phyloP scores from a whole-genome alignment of 768 basidiomycete genomes.

The Lactarius trivialis region DNA sequence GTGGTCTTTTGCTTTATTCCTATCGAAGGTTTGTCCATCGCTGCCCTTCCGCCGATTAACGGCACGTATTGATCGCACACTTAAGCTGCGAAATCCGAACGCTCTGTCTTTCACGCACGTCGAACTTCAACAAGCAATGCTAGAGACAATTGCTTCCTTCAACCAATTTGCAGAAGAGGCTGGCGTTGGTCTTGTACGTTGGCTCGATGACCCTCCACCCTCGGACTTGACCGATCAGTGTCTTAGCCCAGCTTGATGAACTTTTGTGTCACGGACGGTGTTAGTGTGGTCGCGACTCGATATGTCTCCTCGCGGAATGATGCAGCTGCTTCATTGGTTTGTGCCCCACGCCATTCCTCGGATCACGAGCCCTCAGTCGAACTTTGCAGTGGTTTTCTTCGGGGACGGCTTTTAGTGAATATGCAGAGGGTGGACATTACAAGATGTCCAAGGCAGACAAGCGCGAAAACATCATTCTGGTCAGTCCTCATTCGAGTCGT shows the following conservation, averaged over 20 bases:
- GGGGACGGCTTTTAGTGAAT: slow-evolving; percentile 90
- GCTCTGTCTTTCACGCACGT: slow-evolving; percentile 68
- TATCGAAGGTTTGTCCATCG: slow-evolving; percentile 58
- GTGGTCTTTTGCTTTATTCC: slow-evolving; percentile 91
- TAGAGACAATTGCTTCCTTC: slow-evolving; percentile 74
- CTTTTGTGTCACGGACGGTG: slow-evolving; percentile 94
- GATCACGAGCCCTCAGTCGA: background rate
- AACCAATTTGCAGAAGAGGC: slow-evolving; percentile 71
- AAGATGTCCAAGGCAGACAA: slow-evolving; percentile 96
- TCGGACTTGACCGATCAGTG: slow-evolving; percentile 5
- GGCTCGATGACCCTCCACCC: background rate
- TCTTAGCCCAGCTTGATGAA: slow-evolving; percentile 83
- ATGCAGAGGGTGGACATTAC: slow-evolving; percentile 82
- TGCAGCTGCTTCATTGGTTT: slow-evolving; percentile 59
- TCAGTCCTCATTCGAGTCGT: slow-evolving; percentile 26
- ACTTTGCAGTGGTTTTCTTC: slow-evolving; percentile 86
- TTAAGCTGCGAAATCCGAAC: slow-evolving; percentile 72
- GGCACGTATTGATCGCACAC: background rate
- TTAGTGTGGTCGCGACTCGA: slow-evolving; percentile 87
- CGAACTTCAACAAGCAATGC: slow-evolving; percentile 76
- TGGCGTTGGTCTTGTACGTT: slow-evolving; percentile 59
- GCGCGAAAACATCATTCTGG: slow-evolving; percentile 93
- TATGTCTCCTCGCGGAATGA: slow-evolving; percentile 90
- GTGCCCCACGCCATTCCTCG: background rate
- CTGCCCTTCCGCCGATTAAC: background rate